Evolutionary conservation across 306 rosid species (phyloP).

Genomic region (Cercis canadensis): DNA sequence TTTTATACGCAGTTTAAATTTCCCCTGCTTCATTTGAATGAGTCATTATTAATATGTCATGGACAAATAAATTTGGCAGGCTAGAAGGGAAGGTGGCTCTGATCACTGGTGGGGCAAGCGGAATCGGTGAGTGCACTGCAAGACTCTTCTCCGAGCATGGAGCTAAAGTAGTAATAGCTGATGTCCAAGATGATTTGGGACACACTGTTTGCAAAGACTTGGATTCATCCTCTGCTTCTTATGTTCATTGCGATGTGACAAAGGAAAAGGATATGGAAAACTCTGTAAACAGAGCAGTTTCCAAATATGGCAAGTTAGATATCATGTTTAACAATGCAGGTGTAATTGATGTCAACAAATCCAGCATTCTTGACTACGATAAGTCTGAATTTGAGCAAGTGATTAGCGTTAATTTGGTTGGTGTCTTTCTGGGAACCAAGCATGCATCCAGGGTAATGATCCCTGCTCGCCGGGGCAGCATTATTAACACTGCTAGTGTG

Average conservation of each 20-base stretch:
- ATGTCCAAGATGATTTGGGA: conserved; percentile 48
- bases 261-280: conserved; percentile 46
- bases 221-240: conserved; percentile 22
- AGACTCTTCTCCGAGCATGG: conserved; percentile 57
- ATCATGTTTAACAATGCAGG: conserved; percentile 71
- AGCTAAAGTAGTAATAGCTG: conserved; percentile 56
- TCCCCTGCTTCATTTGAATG: no score
- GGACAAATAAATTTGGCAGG: no score
- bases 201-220: conserved; percentile 32
- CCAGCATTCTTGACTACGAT: conserved; percentile 33
- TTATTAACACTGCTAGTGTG: no score
- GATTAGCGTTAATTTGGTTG: conserved; percentile 40
- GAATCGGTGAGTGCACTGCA: conserved; percentile 58
- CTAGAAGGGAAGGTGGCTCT: conserved; percentile 70
- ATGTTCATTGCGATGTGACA: conserved; percentile 59
- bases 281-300: conserved; percentile 31
- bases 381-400: conserved; percentile 46
- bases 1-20: no score
- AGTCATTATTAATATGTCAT: no score
- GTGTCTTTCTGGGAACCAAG: conserved; percentile 53
- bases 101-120: conserved; percentile 59
- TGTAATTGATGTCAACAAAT: background rate
- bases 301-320: conserved; percentile 56
- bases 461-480: no score
- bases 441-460: conserved; percentile 62